Evolutionary conservation across 495 filamentous ascomycete species (phyloP).

Genomic region (Neurospora africana): DNA sequence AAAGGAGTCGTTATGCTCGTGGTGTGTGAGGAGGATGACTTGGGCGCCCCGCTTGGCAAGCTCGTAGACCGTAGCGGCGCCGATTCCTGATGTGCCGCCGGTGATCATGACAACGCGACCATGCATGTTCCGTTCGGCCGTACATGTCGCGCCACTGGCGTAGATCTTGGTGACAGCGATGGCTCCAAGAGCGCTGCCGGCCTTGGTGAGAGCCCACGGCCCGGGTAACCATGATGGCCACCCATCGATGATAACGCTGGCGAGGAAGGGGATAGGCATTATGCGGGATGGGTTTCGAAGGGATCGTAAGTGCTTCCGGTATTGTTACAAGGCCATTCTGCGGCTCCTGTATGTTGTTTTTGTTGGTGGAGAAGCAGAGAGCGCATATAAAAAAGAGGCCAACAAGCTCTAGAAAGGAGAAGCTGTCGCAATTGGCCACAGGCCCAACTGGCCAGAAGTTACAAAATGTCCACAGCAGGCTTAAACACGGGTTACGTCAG

Average conservation of each 20-base stretch:
- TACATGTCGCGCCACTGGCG: constrained; percentile 63
- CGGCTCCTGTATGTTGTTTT: background rate
- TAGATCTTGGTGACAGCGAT: constrained; percentile 66
- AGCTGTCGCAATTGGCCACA: background rate
- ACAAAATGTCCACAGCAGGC: background rate
- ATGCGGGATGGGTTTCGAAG: background rate
- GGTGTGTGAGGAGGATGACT: constrained; percentile 78
- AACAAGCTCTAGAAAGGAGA: background rate
- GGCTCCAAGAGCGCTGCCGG: constrained; percentile 44
- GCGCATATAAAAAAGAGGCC: background rate
- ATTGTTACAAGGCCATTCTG: background rate
- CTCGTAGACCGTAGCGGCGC: constrained; percentile 58
- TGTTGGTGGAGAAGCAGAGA: background rate
- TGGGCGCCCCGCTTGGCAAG: constrained; percentile 82
- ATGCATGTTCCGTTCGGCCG: constrained; percentile 78
- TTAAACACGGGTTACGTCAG: background rate
- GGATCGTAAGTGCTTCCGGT: background rate
- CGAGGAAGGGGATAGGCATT: constrained; percentile 77
- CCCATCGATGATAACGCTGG: constrained; percentile 52
- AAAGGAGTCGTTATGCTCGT: constrained; percentile 72
- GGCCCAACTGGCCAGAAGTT: background rate
- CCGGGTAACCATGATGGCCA: constrained; percentile 54
- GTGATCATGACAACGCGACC: constrained; percentile 90
- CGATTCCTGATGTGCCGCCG: constrained; percentile 90
- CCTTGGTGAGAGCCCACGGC: constrained; percentile 48